Percentiles rank a stretch among this genome's conserved stretches.
Evolutionary conservation across 108 stramenopile species (phyloP).

Genomic region (Discostella stelligeroides): DNA sequence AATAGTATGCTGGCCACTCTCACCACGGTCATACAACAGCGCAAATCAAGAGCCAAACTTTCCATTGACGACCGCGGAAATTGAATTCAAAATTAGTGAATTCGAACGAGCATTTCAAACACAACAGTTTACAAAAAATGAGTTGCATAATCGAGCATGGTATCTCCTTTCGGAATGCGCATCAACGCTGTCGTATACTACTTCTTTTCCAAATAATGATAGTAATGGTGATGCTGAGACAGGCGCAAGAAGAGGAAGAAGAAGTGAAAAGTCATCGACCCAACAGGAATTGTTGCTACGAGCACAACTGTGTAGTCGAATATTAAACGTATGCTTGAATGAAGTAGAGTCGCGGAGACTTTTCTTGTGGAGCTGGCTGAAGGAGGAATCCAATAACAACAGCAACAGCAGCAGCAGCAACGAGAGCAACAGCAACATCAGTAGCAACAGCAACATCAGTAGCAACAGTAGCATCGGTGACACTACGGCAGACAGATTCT

Average conservation of each 20-base stretch:
- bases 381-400: background rate
- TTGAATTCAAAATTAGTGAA: conserved; percentile 26
- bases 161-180: conserved; percentile 32
- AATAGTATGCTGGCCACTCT: too few species aligned
- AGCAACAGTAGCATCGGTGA: background rate
- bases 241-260: background rate
- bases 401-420: background rate
- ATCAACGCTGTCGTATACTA: background rate
- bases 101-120: conserved; percentile 16
- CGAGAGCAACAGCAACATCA: background rate
- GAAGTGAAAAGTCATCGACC: background rate
- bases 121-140: conserved; percentile 14
- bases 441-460: background rate
- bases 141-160: conserved; percentile 32
- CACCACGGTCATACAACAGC: background rate
- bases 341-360: conserved; percentile 31
- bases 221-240: too few species aligned
- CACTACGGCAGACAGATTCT: conserved; percentile 19
- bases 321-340: conserved; percentile 36
- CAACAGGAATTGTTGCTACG: conserved; percentile 3
- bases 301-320: conserved; percentile 23
- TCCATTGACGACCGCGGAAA: background rate
- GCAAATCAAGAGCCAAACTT: background rate
- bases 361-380: conserved; percentile 33
- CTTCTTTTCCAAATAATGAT: conserved; percentile 17